Conservation (phyloP, 129 eudicot species). For the Scalesia atractyloides region DNA sequence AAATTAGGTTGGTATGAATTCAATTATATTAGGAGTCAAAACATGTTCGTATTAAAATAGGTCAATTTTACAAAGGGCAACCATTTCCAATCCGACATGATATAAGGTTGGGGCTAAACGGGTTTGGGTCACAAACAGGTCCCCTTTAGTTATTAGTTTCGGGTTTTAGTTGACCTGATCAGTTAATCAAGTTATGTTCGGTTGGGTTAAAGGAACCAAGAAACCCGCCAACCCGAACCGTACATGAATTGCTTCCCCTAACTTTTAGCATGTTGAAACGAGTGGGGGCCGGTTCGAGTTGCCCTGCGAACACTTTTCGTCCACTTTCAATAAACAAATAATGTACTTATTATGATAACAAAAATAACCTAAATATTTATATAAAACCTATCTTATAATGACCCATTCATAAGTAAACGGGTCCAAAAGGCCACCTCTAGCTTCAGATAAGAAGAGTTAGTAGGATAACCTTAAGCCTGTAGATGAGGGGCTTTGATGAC, state of each 20-base stretch:
- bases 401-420: constrained; percentile 4
- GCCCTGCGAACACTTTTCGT: neutral
- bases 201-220: neutral
- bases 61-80: neutral
- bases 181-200: neutral
- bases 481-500: constrained; percentile 45
- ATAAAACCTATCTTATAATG: neutral
- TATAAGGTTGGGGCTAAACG: neutral
- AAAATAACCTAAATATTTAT: neutral
- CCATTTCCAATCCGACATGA: neutral
- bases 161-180: neutral
- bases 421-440: neutral
- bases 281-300: neutral
- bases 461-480: constrained; percentile 61
- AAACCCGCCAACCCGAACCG: neutral
- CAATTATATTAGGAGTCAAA: neutral
- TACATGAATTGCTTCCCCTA: neutral
- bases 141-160: neutral
- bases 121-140: neutral
- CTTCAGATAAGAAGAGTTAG: neutral
- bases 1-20: no score
- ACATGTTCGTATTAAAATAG: neutral
- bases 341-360: neutral
- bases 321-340: neutral
- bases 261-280: constrained; percentile 7